These are phyloP conservation scores for Aspergillus udagawae DNA, from an alignment of 2,329 filamentous ascomycete genomes.

Conservation along the genomic window DNA sequence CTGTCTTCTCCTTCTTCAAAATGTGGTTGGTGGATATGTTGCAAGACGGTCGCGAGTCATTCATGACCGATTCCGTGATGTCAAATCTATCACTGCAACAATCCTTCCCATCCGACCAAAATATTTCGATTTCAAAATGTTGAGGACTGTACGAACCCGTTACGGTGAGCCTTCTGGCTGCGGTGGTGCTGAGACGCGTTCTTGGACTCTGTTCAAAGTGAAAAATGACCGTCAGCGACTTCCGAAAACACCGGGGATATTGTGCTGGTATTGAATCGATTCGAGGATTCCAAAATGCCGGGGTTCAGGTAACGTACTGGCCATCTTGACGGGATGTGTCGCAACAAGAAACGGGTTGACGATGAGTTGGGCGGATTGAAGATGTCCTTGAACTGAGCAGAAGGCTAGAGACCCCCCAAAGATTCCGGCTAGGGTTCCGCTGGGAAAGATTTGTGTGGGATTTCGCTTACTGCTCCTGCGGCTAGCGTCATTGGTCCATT, in stretches of 20 bases:
- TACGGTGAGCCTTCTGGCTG: slow-evolving; percentile 97
- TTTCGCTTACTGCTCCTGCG: slow-evolving; percentile 35
- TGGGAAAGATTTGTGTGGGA: slow-evolving; percentile 33
- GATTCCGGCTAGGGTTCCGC: slow-evolving; percentile 34
- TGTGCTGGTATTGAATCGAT: not conserved
- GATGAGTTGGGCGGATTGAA: slow-evolving; percentile 32
- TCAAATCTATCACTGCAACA: slow-evolving; percentile 10
- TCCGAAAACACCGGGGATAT: not conserved
- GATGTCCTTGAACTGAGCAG: slow-evolving; percentile 31
- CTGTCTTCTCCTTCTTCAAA: slow-evolving; percentile 1
- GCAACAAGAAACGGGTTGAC: slow-evolving; percentile 35
- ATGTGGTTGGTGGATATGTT: not conserved
- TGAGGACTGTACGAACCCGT: slow-evolving; percentile 68
- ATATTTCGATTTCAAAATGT: not conserved
- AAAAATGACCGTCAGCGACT: slow-evolving; percentile 23
- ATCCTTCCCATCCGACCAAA: not conserved
- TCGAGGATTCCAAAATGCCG: not conserved
- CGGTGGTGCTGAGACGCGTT: slow-evolving; percentile 99
- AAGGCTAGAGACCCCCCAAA: slow-evolving; percentile 21
- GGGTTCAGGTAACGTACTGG: slow-evolving; percentile 35
- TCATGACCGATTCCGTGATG: not conserved
- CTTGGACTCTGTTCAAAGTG: slow-evolving; percentile 76
- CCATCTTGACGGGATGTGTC: slow-evolving; percentile 45
- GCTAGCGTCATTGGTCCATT: slow-evolving; percentile 12
- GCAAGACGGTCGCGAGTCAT: slow-evolving; percentile 1